These are phyloP conservation scores for Fomitopsis pinicola DNA, from an alignment of 1,284 basidiomycete species.

Conservation along the genomic window DNA sequence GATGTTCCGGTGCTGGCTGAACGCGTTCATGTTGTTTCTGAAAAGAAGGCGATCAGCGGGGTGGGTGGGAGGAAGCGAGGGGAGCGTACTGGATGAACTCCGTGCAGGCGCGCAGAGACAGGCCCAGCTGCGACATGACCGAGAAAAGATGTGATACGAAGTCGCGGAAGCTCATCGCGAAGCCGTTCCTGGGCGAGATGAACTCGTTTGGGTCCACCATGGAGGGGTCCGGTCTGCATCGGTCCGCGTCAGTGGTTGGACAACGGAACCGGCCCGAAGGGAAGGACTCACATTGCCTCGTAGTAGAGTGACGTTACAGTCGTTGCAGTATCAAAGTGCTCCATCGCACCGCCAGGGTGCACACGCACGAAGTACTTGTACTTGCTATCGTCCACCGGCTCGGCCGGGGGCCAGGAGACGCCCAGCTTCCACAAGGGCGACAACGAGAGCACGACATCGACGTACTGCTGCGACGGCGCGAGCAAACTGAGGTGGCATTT, in stretches of 20 bases:
- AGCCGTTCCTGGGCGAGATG: conserved; percentile 73
- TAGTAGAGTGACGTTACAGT: conserved; percentile 75
- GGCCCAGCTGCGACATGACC: conserved; percentile 73
- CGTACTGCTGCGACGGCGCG: conserved; percentile 66
- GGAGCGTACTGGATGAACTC: conserved; percentile 66
- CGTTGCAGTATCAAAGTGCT: conserved; percentile 76
- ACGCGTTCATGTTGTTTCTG: conserved; percentile 70
- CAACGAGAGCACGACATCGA: conserved; percentile 67
- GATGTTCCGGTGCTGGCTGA: conserved; percentile 73
- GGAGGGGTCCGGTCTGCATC: conserved; percentile 59
- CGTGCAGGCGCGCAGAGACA: conserved; percentile 74
- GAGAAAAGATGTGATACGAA: conserved; percentile 74
- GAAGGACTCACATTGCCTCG: conserved; percentile 59
- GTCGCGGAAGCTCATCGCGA: conserved; percentile 73
- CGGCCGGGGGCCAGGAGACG: conserved; percentile 71
- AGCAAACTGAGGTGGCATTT: conserved; percentile 71
- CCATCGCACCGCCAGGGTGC: conserved; percentile 73
- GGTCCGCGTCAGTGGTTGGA: conserved; percentile 10
- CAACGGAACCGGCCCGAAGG: conserved; percentile 3
- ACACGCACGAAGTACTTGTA: conserved; percentile 77
- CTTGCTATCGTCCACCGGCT: conserved; percentile 60
- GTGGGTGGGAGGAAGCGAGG: not conserved
- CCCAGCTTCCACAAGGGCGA: conserved; percentile 68
- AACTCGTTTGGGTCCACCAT: conserved; percentile 73
- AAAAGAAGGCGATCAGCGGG: not conserved